Conservation (phyloP, 2,329 filamentous ascomycete genomes). For the Periconia sp. region DNA sequence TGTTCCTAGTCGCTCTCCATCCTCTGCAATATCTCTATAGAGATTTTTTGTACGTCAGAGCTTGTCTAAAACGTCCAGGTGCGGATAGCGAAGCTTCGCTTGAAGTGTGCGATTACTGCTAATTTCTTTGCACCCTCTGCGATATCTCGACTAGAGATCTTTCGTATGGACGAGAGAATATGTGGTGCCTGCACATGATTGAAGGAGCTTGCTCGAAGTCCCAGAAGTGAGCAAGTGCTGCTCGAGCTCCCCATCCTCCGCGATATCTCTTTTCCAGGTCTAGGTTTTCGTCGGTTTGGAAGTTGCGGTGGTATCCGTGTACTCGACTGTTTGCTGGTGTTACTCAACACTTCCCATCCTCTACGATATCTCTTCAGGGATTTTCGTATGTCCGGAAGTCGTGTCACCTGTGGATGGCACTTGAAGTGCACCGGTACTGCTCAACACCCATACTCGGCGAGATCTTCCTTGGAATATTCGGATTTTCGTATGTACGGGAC, state of each 20-base stretch:
- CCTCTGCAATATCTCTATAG: neutral
- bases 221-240: neutral
- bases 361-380: neutral
- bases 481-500: neutral
- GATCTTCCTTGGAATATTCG: neutral
- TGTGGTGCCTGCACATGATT: neutral
- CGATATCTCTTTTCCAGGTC: neutral
- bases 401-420: neutral
- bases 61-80: neutral
- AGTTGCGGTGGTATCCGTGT: neutral
- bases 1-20: neutral
- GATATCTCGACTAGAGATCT: neutral
- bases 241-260: neutral
- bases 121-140: neutral
- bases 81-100: neutral
- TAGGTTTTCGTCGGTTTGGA: neutral
- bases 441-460: neutral
- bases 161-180: neutral
- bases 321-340: neutral
- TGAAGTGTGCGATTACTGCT: neutral
- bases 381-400: constrained; percentile 1
- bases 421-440: neutral
- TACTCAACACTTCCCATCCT: neutral
- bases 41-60: neutral
- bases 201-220: neutral